A percentile compares a stretch with the other conserved stretches of the same genome.
Conservation (phyloP, 129 eudicot species). For the Dittrichia graveolens region DNA sequence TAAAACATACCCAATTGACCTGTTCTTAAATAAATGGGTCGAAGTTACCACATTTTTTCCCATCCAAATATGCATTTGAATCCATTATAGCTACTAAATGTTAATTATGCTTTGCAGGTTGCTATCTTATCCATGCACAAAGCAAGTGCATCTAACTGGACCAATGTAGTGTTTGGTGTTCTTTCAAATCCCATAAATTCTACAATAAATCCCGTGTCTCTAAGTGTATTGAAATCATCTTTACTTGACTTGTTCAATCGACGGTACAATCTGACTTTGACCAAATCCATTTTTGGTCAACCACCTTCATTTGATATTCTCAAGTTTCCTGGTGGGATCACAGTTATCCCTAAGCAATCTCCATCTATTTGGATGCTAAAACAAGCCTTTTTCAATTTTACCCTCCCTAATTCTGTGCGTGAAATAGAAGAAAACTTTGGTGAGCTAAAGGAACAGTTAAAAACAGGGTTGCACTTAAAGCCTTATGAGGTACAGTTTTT, state of each 20-base stretch:
- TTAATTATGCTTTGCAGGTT: slow-evolving; percentile 49
- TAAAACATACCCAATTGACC: not conserved
- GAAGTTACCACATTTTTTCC: not conserved
- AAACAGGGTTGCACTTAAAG: slow-evolving; percentile 60
- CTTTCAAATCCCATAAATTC: slow-evolving; percentile 53
- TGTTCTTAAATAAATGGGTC: not conserved
- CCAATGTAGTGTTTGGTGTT: slow-evolving; percentile 71
- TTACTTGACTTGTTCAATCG: slow-evolving; percentile 59
- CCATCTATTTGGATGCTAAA: slow-evolving; percentile 48
- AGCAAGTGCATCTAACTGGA: slow-evolving; percentile 54
- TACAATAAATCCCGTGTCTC: slow-evolving; percentile 46
- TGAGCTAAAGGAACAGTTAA: slow-evolving; percentile 63
- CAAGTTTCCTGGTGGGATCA: slow-evolving; percentile 73
- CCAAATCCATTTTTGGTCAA: slow-evolving; percentile 61
- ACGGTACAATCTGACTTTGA: slow-evolving; percentile 61
- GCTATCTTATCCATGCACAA: slow-evolving; percentile 74
- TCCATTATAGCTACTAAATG: slow-evolving; percentile 2
- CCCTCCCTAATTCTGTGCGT: slow-evolving; percentile 64
- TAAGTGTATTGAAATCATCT: slow-evolving; percentile 60
- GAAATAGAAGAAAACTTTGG: slow-evolving; percentile 59
- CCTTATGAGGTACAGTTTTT: slow-evolving; percentile 61
- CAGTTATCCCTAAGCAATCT: slow-evolving; percentile 60
- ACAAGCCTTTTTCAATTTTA: slow-evolving; percentile 62
- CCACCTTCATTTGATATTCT: slow-evolving; percentile 67
- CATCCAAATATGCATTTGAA: not conserved